Evolutionary conservation across 805 yeast genomes (phyloP).

Genomic region (Debaryomyces prosopidis): DNA sequence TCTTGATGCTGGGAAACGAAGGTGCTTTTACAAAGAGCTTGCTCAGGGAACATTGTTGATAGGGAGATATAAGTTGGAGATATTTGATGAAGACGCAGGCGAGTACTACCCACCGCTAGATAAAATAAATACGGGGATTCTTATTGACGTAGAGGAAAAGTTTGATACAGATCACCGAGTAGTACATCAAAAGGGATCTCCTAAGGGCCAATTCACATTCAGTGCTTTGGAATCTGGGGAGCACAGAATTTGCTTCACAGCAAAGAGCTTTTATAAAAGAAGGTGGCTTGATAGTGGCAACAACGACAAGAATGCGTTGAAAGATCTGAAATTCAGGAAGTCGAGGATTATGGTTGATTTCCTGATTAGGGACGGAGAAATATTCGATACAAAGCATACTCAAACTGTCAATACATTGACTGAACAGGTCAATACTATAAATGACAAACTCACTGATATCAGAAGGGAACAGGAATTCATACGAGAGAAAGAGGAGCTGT

Average conservation of each 20-base stretch:
- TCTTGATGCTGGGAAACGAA: constrained; percentile 49
- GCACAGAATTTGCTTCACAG: constrained; percentile 27
- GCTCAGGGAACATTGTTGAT: constrained; percentile 49
- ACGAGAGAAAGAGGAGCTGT: constrained; percentile 22
- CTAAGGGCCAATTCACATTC: constrained; percentile 27
- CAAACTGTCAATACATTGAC: constrained; percentile 52
- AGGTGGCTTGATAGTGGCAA: constrained; percentile 16
- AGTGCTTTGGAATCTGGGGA: constrained; percentile 25
- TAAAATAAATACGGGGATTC: constrained; percentile 26
- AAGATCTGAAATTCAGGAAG: constrained; percentile 21
- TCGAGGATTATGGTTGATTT: constrained; percentile 22
- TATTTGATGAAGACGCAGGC: constrained; percentile 35
- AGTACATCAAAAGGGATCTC: constrained; percentile 24
- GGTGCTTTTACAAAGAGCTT: constrained; percentile 59
- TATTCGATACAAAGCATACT: constrained; percentile 37
- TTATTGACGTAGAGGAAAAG: constrained; percentile 49
- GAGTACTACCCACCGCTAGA: constrained; percentile 30
- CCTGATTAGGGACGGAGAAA: constrained; percentile 19
- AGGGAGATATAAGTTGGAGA: constrained; percentile 51
- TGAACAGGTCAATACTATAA: constrained; percentile 56
- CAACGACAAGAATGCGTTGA: constrained; percentile 9
- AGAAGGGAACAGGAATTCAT: constrained; percentile 60
- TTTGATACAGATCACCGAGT: constrained; percentile 21
- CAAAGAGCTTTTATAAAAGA: constrained; percentile 18
- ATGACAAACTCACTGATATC: constrained; percentile 56